Base-by-base conservation (phyloP, 495 filamentous ascomycete genomes). In the Bathelium albidoporum region DNA sequence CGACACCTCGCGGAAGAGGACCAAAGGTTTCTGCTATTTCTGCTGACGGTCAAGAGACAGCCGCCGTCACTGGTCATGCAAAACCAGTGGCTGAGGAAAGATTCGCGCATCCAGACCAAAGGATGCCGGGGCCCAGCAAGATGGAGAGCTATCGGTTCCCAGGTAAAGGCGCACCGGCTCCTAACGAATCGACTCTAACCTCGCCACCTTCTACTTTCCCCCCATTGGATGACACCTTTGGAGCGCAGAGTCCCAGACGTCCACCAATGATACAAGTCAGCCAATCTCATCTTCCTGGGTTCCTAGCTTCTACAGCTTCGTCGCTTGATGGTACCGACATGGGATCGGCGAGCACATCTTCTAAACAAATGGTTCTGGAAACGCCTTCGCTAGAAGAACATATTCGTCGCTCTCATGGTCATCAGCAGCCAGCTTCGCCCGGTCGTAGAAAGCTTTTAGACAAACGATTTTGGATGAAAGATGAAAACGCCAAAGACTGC, bases 401-500 rank as follows among this genome's bases (percentile, higher is more conserved):
- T 20, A 24, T 55, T 29, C 49, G 49, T 29, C 20, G 16, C 11
- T 55, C 49, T 29, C 26, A 60, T 28, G 9, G 36, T 24, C 59
- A 60, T 14, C 59, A 60, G 5, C 49, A 55, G 34, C 36, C 49
- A 29, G 10, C 20, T 29, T 55, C 49, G 5, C 49, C 49, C 9
- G 49, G 22, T 20, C 49, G 49, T 16, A 55, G 16, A 55, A 55
- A 55, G 49, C 24, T 55, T 1, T 71, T 31, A 69, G 70, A 87
- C 68, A 93, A 89, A 72, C 90, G 96, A 61, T 97, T 95, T 71
- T 99, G 95, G 95, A 99, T 99, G 95, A 88, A 89, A 53, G 95
- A 99, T 75, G 95, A 97, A 70, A 96, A 95, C 71, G 93, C 91
- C 53, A 97, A 93, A 74, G 93, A 97, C 67, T 99, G 95, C 72